These are phyloP conservation scores for Wallacemonas sp. DNA, from an alignment of 208 protist genomes.

Conservation along the genomic window DNA sequence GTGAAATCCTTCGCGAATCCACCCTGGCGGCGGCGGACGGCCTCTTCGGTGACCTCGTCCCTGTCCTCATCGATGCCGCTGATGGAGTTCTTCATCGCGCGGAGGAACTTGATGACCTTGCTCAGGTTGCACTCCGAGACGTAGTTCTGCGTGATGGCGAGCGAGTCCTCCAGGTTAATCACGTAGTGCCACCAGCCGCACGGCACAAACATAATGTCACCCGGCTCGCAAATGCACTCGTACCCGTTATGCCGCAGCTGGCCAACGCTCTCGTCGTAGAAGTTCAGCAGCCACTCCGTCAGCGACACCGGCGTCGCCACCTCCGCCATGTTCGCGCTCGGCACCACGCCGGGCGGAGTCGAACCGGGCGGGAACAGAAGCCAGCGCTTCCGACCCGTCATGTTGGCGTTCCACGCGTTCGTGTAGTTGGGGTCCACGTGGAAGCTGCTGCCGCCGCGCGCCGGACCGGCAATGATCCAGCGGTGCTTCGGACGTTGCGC, in stretches of 20 bases:
- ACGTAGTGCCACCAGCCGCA: slow-evolving; percentile 92
- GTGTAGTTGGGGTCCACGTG: slow-evolving; percentile 92
- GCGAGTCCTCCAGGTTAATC: slow-evolving; percentile 87
- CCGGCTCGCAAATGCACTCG: slow-evolving; percentile 85
- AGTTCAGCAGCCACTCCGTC: slow-evolving; percentile 87
- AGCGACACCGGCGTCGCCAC: slow-evolving; percentile 88
- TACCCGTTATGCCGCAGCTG: slow-evolving; percentile 64
- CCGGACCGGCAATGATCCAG: slow-evolving; percentile 90
- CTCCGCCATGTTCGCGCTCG: slow-evolving; percentile 82
- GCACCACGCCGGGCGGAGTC: slow-evolving; percentile 75
- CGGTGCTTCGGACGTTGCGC: slow-evolving; percentile 76
- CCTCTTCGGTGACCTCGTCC: slow-evolving; percentile 48
- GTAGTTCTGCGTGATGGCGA: slow-evolving; percentile 93
- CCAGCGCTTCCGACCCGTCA: slow-evolving; percentile 89
- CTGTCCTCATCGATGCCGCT: slow-evolving; percentile 87
- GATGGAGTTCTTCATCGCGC: slow-evolving; percentile 79
- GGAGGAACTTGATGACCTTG: slow-evolving; percentile 84
- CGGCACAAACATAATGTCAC: slow-evolving; percentile 91
- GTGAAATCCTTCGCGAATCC: slow-evolving; percentile 75
- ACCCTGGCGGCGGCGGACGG: slow-evolving; percentile 40
- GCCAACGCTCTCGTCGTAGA: slow-evolving; percentile 80
- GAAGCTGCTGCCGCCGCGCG: slow-evolving; percentile 83
- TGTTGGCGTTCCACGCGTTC: slow-evolving; percentile 88
- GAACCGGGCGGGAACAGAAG: slow-evolving; percentile 82
- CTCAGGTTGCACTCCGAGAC: slow-evolving; percentile 75